Base-by-base conservation (phyloP, 1,139 yeast genomes). In the Saccharomyces hybrid region DNA sequence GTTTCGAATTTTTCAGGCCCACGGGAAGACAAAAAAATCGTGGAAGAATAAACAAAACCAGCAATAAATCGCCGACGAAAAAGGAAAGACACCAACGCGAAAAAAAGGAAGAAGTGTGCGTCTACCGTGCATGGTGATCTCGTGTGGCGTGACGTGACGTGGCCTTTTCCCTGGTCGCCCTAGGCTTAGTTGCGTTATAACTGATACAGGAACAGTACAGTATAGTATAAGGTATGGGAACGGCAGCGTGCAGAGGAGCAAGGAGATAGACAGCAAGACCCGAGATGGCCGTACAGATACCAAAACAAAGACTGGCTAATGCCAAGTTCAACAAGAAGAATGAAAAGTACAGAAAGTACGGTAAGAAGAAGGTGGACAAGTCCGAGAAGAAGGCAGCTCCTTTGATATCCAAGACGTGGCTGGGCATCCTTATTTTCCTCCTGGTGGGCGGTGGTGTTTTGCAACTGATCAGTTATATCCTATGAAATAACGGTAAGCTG, bases 301-400 rank as follows among this genome's bases (percentile, higher is more conserved):
- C 93, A 55, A 83, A 80, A 65, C 96, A 90, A 74, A 85, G 91
- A 74, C 76, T 80, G 56, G 96, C 96, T 25, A 91, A 90, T 71
- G 80, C 81, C 64, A 87, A 83, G 70, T 91, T 84, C 71, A 89
- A 87, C 64, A 87, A 84, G 71, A 79, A 77, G 64, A 83, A 85
- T 62, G 86, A 83, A 65, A 77, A 79, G 62, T 74, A 81, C 70
- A 88, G 88, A 65, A 78, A 79, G 61, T 74, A 75, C 70, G 86
- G 89, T 27, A 83, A 84, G 66, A 79, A 81, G 51, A 77, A 78
- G 64, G 61, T 62, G n/a, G 71, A 69, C 51, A 71, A 71, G 56
- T 69, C 67, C 7, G 44, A 9, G 5, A 28, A 38, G 13, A 48
- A 48, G 25, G 29, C 48, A 34, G 67, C 68, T 23, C 84, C 88